Percentiles rank a stretch among this genome's conserved stretches.
These are phyloP conservation scores for Colletotrichum liriopes DNA, from an alignment of 2,329 filamentous ascomycete species.

Conservation along the genomic window DNA sequence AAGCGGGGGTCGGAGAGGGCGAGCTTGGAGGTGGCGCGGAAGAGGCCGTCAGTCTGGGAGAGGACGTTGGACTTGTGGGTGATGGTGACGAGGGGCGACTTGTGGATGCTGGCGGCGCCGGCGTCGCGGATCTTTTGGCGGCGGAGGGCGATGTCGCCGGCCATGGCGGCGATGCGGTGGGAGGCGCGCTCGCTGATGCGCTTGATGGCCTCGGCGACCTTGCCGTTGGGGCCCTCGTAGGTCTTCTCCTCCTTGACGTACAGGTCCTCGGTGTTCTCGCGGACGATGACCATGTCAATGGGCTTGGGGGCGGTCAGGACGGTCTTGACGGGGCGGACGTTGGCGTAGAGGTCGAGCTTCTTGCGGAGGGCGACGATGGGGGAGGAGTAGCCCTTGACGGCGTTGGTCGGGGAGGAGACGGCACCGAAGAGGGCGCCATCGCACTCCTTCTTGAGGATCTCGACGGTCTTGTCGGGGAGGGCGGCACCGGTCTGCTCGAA, in stretches of 20 bases:
- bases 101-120: constrained; percentile 73
- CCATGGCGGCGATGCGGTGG: constrained; percentile 90
- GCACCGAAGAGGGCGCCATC: constrained; percentile 97
- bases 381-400: constrained; percentile 95
- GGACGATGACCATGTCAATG: constrained; percentile 97
- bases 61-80: constrained; percentile 99
- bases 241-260: constrained; percentile 98
- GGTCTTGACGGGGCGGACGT: constrained; percentile 95
- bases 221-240: constrained; percentile 78
- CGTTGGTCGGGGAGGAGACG: constrained; percentile 90
- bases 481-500: constrained; percentile 93
- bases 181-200: constrained; percentile 91
- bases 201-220: constrained; percentile 97
- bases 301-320: constrained; percentile 75
- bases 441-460: constrained; percentile 90
- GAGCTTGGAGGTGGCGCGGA: constrained; percentile 83
- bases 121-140: constrained; percentile 84
- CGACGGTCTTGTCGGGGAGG: constrained; percentile 91
- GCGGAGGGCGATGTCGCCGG: constrained; percentile 92
- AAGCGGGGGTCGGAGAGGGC: constrained; percentile 80
- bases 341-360: constrained; percentile 94
- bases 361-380: constrained; percentile 98
- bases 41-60: constrained; percentile 95
- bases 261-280: constrained; percentile 98
- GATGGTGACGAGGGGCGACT: constrained; percentile 86